These are phyloP conservation scores for Mycosphaerella sp. DNA, from an alignment of 2,329 filamentous ascomycete species.

Conservation along the genomic window DNA sequence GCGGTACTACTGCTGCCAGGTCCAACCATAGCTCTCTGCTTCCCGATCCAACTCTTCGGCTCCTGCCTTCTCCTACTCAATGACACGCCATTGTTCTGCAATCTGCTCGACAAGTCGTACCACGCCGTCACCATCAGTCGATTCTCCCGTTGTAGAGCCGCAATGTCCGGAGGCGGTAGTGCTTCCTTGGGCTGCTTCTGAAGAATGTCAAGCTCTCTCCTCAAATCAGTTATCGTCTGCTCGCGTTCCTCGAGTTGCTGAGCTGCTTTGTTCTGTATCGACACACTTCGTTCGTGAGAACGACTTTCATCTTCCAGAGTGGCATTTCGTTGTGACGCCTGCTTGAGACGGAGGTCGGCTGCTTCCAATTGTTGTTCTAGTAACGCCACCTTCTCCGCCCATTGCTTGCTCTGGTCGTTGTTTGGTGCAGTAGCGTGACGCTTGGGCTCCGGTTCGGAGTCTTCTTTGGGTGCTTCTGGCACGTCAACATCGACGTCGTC, in stretches of 20 bases:
- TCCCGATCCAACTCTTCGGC: conserved; percentile 76
- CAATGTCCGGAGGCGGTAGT: conserved; percentile 43
- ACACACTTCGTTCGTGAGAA: conserved; percentile 10
- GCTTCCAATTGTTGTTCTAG: conserved; percentile 31
- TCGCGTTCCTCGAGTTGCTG: conserved; percentile 26
- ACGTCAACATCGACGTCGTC: conserved; percentile 24
- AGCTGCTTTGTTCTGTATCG: conserved; percentile 14
- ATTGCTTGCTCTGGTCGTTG: conserved; percentile 27
- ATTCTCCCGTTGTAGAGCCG: conserved; percentile 70
- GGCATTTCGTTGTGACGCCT: conserved; percentile 29
- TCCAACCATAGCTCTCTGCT: conserved; percentile 56
- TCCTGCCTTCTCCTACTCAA: conserved; percentile 67
- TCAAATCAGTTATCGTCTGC: conserved; percentile 25
- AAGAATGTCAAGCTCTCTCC: conserved; percentile 28
- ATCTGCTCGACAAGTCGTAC: conserved; percentile 71
- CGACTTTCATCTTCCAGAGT: conserved; percentile 27
- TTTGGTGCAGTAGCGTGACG: conserved; percentile 7
- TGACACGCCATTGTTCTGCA: conserved; percentile 78
- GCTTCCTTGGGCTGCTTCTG: conserved; percentile 18
- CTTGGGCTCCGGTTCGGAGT: conserved; percentile 11
- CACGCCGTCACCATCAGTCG: conserved; percentile 73
- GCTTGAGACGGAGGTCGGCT: conserved; percentile 30
- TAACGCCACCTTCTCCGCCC: conserved; percentile 28
- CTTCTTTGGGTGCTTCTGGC: conserved; percentile 10
- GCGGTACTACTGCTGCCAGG: conserved; percentile 14